These are phyloP conservation scores for Astragalus glycyphyllos DNA, from an alignment of 306 rosid species.

Conservation along the genomic window DNA sequence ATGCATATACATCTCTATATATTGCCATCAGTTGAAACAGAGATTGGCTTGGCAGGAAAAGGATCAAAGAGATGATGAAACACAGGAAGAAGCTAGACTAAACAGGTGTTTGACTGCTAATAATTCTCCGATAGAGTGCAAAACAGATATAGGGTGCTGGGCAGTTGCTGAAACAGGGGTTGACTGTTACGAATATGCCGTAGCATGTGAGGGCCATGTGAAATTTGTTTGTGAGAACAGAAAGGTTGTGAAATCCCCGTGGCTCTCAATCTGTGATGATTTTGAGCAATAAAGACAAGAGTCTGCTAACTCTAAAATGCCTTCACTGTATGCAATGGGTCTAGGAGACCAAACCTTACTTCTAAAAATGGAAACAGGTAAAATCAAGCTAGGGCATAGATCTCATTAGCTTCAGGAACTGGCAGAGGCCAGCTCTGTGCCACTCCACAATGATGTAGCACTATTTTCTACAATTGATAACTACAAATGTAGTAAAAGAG, in stretches of 20 bases:
- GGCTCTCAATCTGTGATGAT: background rate
- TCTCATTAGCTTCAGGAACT: background rate
- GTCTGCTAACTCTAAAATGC: background rate
- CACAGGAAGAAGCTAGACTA: background rate
- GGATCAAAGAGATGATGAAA: background rate
- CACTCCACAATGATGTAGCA: no score
- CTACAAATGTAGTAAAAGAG: background rate
- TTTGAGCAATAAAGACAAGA: background rate
- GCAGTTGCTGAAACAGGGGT: background rate
- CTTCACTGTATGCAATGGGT: no score
- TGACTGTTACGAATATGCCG: background rate
- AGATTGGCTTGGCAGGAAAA: background rate
- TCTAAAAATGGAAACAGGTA: background rate
- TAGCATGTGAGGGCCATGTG: background rate
- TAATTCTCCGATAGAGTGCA: background rate
- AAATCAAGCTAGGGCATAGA: background rate
- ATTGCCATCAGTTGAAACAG: no score
- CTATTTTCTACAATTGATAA: background rate
- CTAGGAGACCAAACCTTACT: background rate
- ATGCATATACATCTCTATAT: no score
- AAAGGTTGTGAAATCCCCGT: background rate
- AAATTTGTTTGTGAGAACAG: background rate
- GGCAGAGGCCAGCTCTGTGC: no score
- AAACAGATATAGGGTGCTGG: background rate
- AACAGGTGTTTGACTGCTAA: conserved; percentile 1